phyloP scores from a whole-genome alignment of 257 asterid genomes.

The Solanum appendiculatum region DNA sequence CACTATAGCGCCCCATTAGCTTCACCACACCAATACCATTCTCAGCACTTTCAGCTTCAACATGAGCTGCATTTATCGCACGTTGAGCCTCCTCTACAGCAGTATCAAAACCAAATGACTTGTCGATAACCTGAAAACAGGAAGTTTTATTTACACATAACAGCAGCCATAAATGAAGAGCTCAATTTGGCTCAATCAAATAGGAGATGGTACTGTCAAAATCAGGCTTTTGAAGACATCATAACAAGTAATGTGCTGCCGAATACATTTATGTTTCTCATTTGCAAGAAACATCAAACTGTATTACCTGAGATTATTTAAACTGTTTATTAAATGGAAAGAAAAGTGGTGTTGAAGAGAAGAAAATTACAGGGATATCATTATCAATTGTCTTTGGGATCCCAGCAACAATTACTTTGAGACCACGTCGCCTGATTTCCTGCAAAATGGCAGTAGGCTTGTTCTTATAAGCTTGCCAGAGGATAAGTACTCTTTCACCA shows the following conservation, averaged over 20 bases:
- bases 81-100: slow-evolving; percentile 89
- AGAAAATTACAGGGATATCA: slow-evolving; percentile 69
- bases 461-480: background rate
- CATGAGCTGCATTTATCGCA: slow-evolving; percentile 74
- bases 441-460: slow-evolving; percentile 21
- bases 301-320: background rate
- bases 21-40: slow-evolving; percentile 71
- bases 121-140: slow-evolving; percentile 56
- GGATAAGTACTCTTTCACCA: background rate
- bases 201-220: background rate
- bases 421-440: slow-evolving; percentile 88
- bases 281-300: background rate
- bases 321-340: background rate
- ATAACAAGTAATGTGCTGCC: background rate
- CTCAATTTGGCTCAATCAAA: background rate
- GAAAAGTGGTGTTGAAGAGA: slow-evolving; percentile 1
- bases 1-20: slow-evolving; percentile 70
- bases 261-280: background rate
- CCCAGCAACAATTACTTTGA: slow-evolving; percentile 78
- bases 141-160: background rate
- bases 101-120: slow-evolving; percentile 70
- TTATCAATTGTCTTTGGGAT: slow-evolving; percentile 95
- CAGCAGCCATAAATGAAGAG: background rate
- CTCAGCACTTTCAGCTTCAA: slow-evolving; percentile 73
- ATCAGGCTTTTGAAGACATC: background rate